Percentiles rank a stretch among this genome's conserved stretches.
phyloP scores from a whole-genome alignment of 805 yeast species.

The Candida khao-thaluensis region DNA sequence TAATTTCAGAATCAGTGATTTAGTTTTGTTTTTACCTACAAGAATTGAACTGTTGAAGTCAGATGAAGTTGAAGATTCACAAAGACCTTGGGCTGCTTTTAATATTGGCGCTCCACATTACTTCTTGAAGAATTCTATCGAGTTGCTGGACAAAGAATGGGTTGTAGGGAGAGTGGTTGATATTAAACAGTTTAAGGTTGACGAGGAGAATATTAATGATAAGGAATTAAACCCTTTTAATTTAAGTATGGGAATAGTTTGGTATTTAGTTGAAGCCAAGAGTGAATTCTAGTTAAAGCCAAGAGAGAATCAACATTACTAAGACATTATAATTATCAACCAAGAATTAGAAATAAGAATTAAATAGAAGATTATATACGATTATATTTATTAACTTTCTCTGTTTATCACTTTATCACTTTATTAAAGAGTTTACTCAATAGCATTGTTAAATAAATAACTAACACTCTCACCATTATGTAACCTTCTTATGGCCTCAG shows the following conservation, averaged over 20 bases:
- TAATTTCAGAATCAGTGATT: conserved; percentile 68
- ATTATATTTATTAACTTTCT: no score
- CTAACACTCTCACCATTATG: conserved; percentile 97
- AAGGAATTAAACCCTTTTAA: conserved; percentile 59
- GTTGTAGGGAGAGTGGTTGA: conserved; percentile 66
- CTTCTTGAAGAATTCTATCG: conserved; percentile 46
- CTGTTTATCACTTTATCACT: no score
- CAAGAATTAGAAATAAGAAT: no score
- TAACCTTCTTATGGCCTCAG: conserved; percentile 90
- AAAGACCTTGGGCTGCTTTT: conserved; percentile 92
- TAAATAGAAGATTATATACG: no score
- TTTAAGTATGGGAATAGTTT: conserved; percentile 57
- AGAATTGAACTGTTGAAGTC: conserved; percentile 29
- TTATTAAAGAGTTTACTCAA: conserved; percentile 29
- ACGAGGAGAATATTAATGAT: conserved; percentile 38
- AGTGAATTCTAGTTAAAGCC: conserved; percentile 25
- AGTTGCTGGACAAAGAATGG: conserved; percentile 62
- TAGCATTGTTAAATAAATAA: conserved; percentile 63
- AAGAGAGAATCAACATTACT: not conserved
- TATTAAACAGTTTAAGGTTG: conserved; percentile 56
- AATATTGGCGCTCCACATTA: conserved; percentile 86
- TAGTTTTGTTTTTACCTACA: conserved; percentile 85
- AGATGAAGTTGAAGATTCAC: not conserved
- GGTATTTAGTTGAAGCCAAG: conserved; percentile 63
- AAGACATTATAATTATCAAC: no score